Base-by-base conservation (phyloP, 1,284 basidiomycete genomes). In the Malassezia pachydermatis region DNA sequence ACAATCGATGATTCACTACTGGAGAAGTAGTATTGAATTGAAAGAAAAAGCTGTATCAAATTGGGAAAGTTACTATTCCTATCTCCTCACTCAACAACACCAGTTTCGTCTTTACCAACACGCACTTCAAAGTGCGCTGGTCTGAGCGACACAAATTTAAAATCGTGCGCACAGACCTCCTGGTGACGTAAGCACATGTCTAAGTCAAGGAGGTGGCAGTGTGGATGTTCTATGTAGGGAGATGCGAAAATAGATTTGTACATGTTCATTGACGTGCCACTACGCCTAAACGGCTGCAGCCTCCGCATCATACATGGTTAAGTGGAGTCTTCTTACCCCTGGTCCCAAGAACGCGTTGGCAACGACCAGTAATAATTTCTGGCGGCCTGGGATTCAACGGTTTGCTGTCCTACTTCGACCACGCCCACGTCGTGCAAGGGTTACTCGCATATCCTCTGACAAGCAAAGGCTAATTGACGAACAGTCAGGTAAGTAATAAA, bases 101-200 rank as follows among this genome's bases (percentile, higher is more conserved):
- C 96, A 96, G 72, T 98, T 94, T 73, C 82, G 88, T 45, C 84
- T 84, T n/a, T 98, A 98, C 72, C 82, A 89, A 51, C 88, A 94
- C 55, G 84, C 85, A 6, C 76, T 98, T 10, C n/a, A n/a, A n/a
- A n/a, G n/a, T n/a, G n/a, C n/a, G n/a, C n/a, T n/a, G n/a, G n/a
- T n/a, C n/a, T n/a, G n/a, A n/a, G n/a, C n/a, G n/a, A n/a, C n/a
- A n/a, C n/a, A n/a, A n/a, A n/a, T n/a, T n/a, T n/a, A n/a, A n/a
- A n/a, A n/a, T n/a, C n/a, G n/a, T n/a, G n/a, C n/a, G n/a, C n/a
- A n/a, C n/a, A n/a, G n/a, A n/a, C n/a, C n/a, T n/a, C n/a, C n/a
- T n/a, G n/a, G n/a, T n/a, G n/a, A n/a, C n/a, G n/a, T n/a, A n/a
- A n/a, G n/a, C n/a, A n/a, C n/a, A n/a, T n/a, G n/a, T n/a, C n/a